Percentiles rank a stretch among this genome's conserved stretches.
Evolutionary conservation across 208 protist genomes (phyloP).

Genomic region (Trypanosoma melophagium): DNA sequence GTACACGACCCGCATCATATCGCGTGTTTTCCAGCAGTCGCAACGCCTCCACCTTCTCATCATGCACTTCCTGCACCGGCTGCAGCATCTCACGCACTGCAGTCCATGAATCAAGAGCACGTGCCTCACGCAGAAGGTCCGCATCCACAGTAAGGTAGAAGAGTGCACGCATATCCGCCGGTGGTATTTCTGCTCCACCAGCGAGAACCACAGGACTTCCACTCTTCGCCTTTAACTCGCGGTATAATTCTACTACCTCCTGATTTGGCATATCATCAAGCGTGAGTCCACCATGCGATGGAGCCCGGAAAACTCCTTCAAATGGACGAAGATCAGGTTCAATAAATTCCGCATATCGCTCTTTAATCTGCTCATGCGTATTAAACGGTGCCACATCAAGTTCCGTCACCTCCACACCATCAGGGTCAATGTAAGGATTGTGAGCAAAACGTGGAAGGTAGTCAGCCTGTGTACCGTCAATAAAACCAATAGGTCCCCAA

Average conservation of each 20-base stretch:
- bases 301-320: slow-evolving; percentile 62
- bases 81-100: slow-evolving; percentile 58
- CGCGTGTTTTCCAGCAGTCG: slow-evolving; percentile 83
- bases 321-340: slow-evolving; percentile 62
- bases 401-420: slow-evolving; percentile 89
- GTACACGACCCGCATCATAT: slow-evolving; percentile 64
- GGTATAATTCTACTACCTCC: slow-evolving; percentile 53
- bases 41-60: slow-evolving; percentile 81
- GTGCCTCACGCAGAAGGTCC: slow-evolving; percentile 34
- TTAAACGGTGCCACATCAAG: slow-evolving; percentile 85
- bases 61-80: slow-evolving; percentile 40
- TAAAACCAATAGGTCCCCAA: slow-evolving; percentile 90
- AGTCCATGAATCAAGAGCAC: slow-evolving; percentile 46
- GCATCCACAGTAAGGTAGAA: slow-evolving; percentile 74
- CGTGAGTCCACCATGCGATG: slow-evolving; percentile 65
- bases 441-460: slow-evolving; percentile 87
- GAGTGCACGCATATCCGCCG: slow-evolving; percentile 66
- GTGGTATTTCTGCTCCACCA: slow-evolving; percentile 40
- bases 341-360: slow-evolving; percentile 87
- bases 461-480: slow-evolving; percentile 77
- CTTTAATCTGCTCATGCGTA: slow-evolving; percentile 86
- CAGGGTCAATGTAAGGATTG: slow-evolving; percentile 87
- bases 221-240: slow-evolving; percentile 41
- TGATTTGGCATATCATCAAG: slow-evolving; percentile 69
- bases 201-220: slow-evolving; percentile 41